Base-by-base conservation (phyloP, 306 rosid genomes). In the Comarum palustre region DNA sequence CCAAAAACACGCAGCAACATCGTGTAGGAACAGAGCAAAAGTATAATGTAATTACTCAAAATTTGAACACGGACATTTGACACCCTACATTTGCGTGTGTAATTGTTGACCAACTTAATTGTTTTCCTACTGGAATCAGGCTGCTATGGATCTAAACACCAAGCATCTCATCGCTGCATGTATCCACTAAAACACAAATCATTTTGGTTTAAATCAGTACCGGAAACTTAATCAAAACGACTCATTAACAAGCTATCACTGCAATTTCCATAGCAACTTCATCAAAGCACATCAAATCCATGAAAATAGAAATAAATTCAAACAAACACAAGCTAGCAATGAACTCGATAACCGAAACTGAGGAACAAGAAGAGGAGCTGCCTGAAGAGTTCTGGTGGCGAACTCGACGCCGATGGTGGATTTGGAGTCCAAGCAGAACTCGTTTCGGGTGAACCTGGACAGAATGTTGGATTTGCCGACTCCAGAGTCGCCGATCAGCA, bases 401-500 rank as follows among this genome's bases (percentile, higher is more conserved):
- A 94, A 91, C 81, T 94, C 99, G 67, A 91, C 99, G 29, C 99
- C 99, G 65, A 91, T 94, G 22, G 99, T 94, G 62, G 99, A 94
- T 85, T 91, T 94, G 65, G 97, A 94, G 75, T 94, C 97, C 89
- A 94, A 84, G 78, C 99, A 94, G 55, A 94, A 94, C 85, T 94
- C 99, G n/a, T 91, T 91, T 65, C 99, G 86, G 16, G 99, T 94
- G 73, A 88, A 94, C 89, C 98, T 86, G 20, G 98, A 94, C 43
- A 94, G 97, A 78, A 94, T 94, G 85, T 94, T 94, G 52, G 98
- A 94, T 83, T 94, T 94, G 1, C 98, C 98, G 0, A 94, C 98
- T 14, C 98, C 98, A 17, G 98, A 94, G 83, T 94, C 97, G 7
- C 96, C 98, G 84, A 91, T 94, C 92, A 94, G 75, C 63, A 91